phyloP scores from a whole-genome alignment of 2,329 filamentous ascomycete genomes.

The Leptographium flavum region DNA sequence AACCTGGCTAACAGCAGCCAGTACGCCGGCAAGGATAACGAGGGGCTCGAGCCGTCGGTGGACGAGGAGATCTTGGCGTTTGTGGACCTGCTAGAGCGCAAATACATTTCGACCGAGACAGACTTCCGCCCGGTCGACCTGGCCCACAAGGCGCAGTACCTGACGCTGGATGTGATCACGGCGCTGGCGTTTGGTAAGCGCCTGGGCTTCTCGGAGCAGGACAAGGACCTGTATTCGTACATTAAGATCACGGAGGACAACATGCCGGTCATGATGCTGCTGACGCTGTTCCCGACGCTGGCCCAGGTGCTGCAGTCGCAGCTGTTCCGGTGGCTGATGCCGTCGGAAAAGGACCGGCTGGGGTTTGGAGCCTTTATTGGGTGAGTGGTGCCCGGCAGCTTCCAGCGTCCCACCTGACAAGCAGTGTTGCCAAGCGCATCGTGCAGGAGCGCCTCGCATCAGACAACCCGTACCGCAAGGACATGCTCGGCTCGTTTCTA shows the following conservation, averaged over 20 bases:
- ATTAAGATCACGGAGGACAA: constrained; percentile 21
- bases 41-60: constrained; percentile 13
- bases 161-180: constrained; percentile 41
- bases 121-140: constrained; percentile 24
- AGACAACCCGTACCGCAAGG: constrained; percentile 13
- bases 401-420: constrained; percentile 8
- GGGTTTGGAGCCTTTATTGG: constrained; percentile 11
- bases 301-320: constrained; percentile 24
- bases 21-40: constrained; percentile 17
- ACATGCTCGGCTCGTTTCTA: constrained; percentile 27
- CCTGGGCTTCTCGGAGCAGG: constrained; percentile 30
- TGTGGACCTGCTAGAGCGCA: constrained; percentile 25
- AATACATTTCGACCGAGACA: constrained; percentile 20
- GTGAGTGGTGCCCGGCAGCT: constrained; percentile 6
- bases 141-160: constrained; percentile 33
- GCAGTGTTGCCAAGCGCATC: constrained; percentile 24
- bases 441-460: constrained; percentile 18
- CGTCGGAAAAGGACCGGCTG: constrained; percentile 8
- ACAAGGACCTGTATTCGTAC: constrained; percentile 31
- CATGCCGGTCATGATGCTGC: constrained; percentile 23
- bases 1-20: constrained; percentile 4
- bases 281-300: constrained; percentile 27
- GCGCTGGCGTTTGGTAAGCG: constrained; percentile 33
- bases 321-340: constrained; percentile 18
- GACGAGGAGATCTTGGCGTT: constrained; percentile 14